phyloP scores from a whole-genome alignment of 2,329 filamentous ascomycete species.

The Diaporthe destruens region DNA sequence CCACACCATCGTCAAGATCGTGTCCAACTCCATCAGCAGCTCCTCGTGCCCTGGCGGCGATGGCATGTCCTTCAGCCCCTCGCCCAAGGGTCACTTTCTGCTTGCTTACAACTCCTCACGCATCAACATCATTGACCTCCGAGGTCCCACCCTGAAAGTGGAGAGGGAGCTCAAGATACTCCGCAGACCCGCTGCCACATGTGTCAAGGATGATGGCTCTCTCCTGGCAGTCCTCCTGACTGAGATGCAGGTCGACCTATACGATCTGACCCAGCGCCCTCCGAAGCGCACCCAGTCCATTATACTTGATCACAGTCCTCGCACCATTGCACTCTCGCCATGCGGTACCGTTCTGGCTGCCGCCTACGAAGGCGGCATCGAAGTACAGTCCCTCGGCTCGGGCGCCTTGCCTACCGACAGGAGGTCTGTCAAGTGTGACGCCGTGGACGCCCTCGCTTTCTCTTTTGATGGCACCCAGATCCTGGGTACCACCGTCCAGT shows the following conservation, averaged over 20 bases:
- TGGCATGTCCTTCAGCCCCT: slow-evolving; percentile 86
- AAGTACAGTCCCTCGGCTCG: slow-evolving; percentile 81
- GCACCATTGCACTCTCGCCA: slow-evolving; percentile 83
- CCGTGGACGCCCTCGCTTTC: slow-evolving; percentile 80
- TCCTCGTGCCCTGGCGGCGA: slow-evolving; percentile 86
- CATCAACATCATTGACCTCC: slow-evolving; percentile 82
- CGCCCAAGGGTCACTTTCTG: slow-evolving; percentile 78
- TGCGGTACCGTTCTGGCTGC: slow-evolving; percentile 85
- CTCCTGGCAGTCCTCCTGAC: slow-evolving; percentile 84
- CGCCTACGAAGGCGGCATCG: slow-evolving; percentile 89
- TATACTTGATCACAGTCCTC: slow-evolving; percentile 81
- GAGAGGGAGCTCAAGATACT: slow-evolving; percentile 84
- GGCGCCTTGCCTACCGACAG: slow-evolving; percentile 74
- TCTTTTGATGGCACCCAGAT: slow-evolving; percentile 84
- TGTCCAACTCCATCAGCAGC: slow-evolving; percentile 86
- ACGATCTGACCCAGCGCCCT: slow-evolving; percentile 74
- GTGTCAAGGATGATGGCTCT: slow-evolving; percentile 82
- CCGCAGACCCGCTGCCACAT: slow-evolving; percentile 79
- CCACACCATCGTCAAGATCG: slow-evolving; percentile 80
- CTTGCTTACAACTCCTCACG: slow-evolving; percentile 88
- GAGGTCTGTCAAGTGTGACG: slow-evolving; percentile 82
- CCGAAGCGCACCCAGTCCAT: slow-evolving; percentile 81
- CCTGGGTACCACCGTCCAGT: slow-evolving; percentile 78
- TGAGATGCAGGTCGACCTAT: slow-evolving; percentile 89
- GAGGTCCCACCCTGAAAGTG: slow-evolving; percentile 70